A percentile compares a stretch with the other conserved stretches of the same genome.
phyloP scores from a whole-genome alignment of 1,284 basidiomycete genomes.

The Puccinia horiana region DNA sequence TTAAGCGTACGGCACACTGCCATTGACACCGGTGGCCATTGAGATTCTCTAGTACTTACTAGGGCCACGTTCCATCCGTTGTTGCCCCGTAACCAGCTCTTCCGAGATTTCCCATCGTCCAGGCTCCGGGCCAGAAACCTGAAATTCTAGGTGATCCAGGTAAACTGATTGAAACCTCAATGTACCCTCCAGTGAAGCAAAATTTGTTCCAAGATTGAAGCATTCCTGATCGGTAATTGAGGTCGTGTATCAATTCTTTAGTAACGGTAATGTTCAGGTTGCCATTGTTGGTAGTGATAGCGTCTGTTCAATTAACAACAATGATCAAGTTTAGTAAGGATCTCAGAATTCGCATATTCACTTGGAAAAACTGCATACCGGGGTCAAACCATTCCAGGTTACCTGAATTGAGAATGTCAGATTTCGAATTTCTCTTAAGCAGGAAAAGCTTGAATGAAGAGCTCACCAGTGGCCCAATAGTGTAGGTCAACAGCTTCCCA shows the following conservation, averaged over 20 bases:
- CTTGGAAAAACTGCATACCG: conserved; percentile 54
- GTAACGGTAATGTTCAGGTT: conserved; percentile 76
- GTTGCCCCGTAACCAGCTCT: conserved; percentile 62
- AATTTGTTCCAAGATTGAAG: conserved; percentile 80
- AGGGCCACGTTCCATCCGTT: conserved; percentile 63
- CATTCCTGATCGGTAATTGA: conserved; percentile 69
- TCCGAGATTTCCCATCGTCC: conserved; percentile 62
- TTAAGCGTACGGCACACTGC: too few relatives aligned
- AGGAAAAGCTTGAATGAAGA: background rate
- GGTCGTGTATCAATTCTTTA: conserved; percentile 66
- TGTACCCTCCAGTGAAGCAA: conserved; percentile 80
- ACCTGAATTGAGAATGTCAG: conserved; percentile 14
- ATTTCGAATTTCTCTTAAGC: background rate
- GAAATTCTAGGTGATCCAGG: conserved; percentile 71
- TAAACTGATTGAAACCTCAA: conserved; percentile 68
- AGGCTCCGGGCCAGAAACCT: conserved; percentile 69
- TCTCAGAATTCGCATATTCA: background rate
- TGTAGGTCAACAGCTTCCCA: conserved; percentile 67
- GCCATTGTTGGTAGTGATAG: conserved; percentile 76
- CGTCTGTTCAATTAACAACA: conserved; percentile 66
- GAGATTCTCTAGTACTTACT: conserved; percentile 62
- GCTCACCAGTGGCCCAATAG: conserved; percentile 69
- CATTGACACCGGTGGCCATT: conserved; percentile 56
- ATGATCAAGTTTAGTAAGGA: background rate
- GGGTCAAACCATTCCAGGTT: conserved; percentile 72